phyloP scores from a whole-genome alignment of 2,329 filamentous ascomycete species.

The Chaetomium sp. region DNA sequence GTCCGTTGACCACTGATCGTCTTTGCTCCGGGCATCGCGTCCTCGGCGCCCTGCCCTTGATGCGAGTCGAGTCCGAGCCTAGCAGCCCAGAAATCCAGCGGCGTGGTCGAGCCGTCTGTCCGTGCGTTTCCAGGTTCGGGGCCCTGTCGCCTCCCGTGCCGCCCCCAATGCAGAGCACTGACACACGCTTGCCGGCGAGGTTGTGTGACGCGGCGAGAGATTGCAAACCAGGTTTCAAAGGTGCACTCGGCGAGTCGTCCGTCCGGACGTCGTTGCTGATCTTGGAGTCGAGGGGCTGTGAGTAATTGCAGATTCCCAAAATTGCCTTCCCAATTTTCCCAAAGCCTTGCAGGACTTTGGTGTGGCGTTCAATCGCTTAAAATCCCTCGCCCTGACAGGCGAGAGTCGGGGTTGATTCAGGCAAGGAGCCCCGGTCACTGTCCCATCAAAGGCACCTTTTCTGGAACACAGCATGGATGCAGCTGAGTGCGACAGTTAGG shows the following conservation, averaged over 20 bases:
- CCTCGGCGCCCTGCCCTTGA: not conserved
- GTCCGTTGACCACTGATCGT: not conserved
- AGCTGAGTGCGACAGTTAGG: no score
- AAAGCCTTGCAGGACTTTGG: not conserved
- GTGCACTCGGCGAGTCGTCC: not conserved
- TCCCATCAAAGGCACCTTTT: constrained; percentile 25
- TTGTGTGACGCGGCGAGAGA: constrained; percentile 3
- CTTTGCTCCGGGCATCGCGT: not conserved
- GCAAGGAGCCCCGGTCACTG: constrained; percentile 2
- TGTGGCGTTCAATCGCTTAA: not conserved
- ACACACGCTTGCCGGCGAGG: not conserved
- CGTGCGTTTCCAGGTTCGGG: constrained; percentile 9
- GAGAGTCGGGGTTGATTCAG: not conserved
- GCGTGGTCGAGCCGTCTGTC: constrained; percentile 11
- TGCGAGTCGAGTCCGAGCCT: not conserved
- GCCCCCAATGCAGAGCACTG: constrained; percentile 18
- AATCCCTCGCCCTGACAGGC: not conserved
- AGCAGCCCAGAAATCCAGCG: not conserved
- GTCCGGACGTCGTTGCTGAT: not conserved
- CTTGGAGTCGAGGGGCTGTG: no score
- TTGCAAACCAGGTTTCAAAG: constrained; percentile 6
- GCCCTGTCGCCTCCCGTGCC: constrained; percentile 15
- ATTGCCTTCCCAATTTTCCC: not conserved
- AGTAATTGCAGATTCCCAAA: not conserved
- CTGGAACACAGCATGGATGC: constrained; percentile 17